Evolutionary conservation across 305 asterid genomes (phyloP).

Genomic region (Ajuga reptans): DNA sequence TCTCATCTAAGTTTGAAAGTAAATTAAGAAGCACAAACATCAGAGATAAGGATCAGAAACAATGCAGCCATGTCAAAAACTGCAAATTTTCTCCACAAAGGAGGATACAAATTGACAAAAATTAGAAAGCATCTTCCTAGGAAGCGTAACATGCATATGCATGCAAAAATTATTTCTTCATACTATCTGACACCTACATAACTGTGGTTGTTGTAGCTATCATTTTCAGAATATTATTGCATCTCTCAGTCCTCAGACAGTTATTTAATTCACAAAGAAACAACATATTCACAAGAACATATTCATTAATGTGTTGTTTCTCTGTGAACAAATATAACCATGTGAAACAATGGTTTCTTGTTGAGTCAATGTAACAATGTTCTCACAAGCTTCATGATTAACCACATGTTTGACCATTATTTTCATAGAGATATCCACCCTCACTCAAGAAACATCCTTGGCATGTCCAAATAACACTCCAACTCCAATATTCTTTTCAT

Average conservation of each 20-base stretch:
- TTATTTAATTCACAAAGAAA: no score
- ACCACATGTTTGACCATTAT: slow-evolving; percentile 4
- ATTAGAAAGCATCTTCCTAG: background rate
- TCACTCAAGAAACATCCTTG: background rate
- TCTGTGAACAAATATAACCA: no score
- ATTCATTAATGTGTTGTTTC: no score
- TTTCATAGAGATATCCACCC: background rate
- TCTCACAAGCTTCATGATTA: background rate
- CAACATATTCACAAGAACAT: background rate
- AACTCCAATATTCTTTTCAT: slow-evolving; percentile 11
- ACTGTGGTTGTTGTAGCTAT: slow-evolving; percentile 1
- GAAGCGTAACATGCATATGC: slow-evolving; percentile 3
- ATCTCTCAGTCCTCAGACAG: no score
- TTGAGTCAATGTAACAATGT: no score
- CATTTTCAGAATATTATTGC: background rate
- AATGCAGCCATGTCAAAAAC: slow-evolving; percentile 1
- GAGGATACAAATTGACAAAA: background rate
- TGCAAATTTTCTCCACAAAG: slow-evolving; percentile 6
- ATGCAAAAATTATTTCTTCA: background rate
- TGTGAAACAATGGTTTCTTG: no score
- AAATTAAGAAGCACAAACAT: slow-evolving; percentile 5
- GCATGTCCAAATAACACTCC: background rate
- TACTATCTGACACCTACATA: slow-evolving; percentile 2
- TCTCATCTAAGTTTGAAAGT: slow-evolving; percentile 18
- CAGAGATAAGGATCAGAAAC: background rate